These are phyloP conservation scores for Pythium brassicae DNA, from an alignment of 352 stramenopile genomes.

Conservation along the genomic window DNA sequence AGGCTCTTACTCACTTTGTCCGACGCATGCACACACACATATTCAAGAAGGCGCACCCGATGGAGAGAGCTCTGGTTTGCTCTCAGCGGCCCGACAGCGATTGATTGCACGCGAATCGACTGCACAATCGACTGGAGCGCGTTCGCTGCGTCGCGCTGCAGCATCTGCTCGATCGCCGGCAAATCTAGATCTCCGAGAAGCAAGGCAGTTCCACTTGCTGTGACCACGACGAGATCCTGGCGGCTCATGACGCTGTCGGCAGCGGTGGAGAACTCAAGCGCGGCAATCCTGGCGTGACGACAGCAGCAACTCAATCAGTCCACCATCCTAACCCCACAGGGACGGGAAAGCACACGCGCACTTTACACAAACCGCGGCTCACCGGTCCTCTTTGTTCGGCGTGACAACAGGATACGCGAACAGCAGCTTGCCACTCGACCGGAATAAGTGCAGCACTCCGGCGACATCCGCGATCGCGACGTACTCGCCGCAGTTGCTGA, in stretches of 20 bases:
- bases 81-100: constrained; percentile 14
- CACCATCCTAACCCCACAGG: background rate
- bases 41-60: constrained; percentile 14
- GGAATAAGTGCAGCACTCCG: constrained; percentile 27
- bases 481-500: constrained; percentile 30
- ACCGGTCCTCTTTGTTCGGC: background rate
- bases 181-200: constrained; percentile 22
- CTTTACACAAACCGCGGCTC: background rate
- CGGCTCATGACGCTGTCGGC: background rate
- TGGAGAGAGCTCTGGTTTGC: constrained; percentile 14
- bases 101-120: constrained; percentile 20
- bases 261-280: constrained; percentile 13
- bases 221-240: constrained; percentile 30
- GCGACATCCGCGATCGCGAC: constrained; percentile 25
- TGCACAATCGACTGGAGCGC: constrained; percentile 21
- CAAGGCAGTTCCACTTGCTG: constrained; percentile 16
- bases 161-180: constrained; percentile 23
- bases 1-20: background rate
- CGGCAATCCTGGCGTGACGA: constrained; percentile 5
- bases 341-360: background rate
- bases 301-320: background rate
- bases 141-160: constrained; percentile 11
- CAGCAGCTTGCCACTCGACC: constrained; percentile 17
- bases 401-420: constrained; percentile 17
- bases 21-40: constrained; percentile 1